Percentiles rank a stretch among this genome's conserved stretches.
Conservation (phyloP, 2,329 filamentous ascomycete genomes). For the Talaromyces albobiverticillius region DNA sequence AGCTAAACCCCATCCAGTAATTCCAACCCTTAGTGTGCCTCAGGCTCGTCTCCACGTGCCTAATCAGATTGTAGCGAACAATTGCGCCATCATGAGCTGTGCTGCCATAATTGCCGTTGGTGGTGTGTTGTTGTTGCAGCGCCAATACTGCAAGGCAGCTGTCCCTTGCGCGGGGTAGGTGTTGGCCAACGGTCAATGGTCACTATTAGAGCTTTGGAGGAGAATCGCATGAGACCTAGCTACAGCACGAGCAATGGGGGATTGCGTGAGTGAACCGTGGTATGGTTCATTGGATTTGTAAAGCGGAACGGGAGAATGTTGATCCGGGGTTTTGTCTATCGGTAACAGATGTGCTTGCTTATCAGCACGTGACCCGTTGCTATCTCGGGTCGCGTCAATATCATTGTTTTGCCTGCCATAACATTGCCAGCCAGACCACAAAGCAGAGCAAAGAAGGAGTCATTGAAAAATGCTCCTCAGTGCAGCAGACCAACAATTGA, state of each 20-base stretch:
- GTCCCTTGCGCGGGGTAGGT: too few species aligned
- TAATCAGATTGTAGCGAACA: not conserved
- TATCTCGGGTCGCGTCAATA: not conserved
- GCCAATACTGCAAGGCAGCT: too few species aligned
- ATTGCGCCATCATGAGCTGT: not conserved
- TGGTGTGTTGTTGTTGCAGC: not conserved
- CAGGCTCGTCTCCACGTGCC: not conserved
- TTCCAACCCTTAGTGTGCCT: not conserved
- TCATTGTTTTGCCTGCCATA: not conserved
- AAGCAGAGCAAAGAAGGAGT: not conserved
- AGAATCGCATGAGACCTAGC: too few species aligned
- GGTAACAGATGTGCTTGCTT: too few species aligned
- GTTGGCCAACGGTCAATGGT: too few species aligned
- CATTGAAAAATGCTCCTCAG: not conserved
- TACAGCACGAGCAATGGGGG: too few species aligned
- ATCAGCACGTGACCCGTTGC: constrained; percentile 1
- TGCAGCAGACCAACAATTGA: not conserved
- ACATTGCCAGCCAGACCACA: not conserved
- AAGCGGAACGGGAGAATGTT: too few species aligned
- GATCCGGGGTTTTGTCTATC: too few species aligned
- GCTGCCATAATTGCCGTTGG: not conserved
- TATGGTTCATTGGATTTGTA: too few species aligned
- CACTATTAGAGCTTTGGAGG: too few species aligned
- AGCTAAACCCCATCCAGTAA: not conserved
- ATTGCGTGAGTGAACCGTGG: too few species aligned